Base-by-base conservation (phyloP, 2,329 filamentous ascomycete species). In the Pezicula neosporulosa region DNA sequence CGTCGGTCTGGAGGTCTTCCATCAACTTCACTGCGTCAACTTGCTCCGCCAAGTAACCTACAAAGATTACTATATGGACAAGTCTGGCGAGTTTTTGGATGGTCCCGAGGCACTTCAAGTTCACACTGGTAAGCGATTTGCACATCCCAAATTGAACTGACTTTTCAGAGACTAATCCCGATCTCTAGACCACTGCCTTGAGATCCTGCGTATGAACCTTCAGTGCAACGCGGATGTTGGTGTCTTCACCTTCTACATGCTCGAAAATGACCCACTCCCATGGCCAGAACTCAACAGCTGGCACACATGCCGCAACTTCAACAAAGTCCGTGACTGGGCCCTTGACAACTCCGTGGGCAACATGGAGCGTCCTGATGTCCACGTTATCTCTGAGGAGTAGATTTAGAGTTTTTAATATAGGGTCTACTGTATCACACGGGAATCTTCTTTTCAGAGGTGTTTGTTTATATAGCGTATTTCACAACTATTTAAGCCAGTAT, bases 211-310 rank as follows among this genome's bases (percentile, higher is more conserved):
- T 6, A 69, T 76, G 56, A 78, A 76, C 42, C 67, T 80, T 43
- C 77, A 81, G 73, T 82, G 78, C 60, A 75, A 81, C 57, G 71
- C 72, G 42, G 78, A 82, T 51, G 68, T 80, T 56, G 77, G 77
- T 9, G 71, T 82, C 24, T 80, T 79, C 55, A 77, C 78, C 1
- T 80, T 81, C 63, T 72, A 76, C 52, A 66, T 76, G 46, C 63
- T 70, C 49, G 71, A 68, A 47, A 72, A 66, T 30, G 62, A 65
- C 43, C 69, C 72, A 52, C 72, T 76, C 42, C 75, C 77, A 53
- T 81, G 77, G 78, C 77, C 77, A 3, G 73, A 81, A 61, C 78
- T 80, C 44, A 76, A 74, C 62, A 77, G 77, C 3, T 67, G 72
- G 33, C 77, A 81, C 56, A 76, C 73, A 7, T 82, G 78, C 61